Conservation (phyloP, 306 rosid genomes). For the Fragaria ananassa region DNA sequence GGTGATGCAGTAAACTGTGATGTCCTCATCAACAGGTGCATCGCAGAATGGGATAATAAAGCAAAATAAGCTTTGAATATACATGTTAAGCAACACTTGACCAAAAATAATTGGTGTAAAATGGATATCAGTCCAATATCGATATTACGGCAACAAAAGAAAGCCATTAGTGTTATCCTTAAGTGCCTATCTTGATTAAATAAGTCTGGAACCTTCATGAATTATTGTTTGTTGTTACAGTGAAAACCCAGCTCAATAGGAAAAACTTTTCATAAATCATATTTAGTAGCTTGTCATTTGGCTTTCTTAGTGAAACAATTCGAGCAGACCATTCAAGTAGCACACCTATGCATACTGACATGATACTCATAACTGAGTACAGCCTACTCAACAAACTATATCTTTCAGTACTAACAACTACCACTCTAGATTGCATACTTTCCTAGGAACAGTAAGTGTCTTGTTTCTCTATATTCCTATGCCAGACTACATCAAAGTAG, state of each 20-base stretch:
- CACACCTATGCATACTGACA: background rate
- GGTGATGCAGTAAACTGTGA: no score
- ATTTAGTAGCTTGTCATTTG: background rate
- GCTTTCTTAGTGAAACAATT: conserved; percentile 4
- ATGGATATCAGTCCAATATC: background rate
- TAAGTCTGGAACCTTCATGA: background rate
- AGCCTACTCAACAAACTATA: background rate
- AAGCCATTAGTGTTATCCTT: background rate
- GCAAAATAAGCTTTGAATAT: background rate
- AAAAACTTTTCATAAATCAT: background rate
- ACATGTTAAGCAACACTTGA: background rate
- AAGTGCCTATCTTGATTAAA: background rate
- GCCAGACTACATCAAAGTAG: background rate
- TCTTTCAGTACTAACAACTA: background rate
- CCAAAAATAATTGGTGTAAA: background rate
- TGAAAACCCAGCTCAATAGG: background rate
- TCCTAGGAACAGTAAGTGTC: background rate
- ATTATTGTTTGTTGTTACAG: background rate
- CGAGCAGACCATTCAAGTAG: background rate
- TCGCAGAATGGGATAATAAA: background rate
- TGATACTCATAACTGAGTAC: background rate
- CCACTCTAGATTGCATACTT: background rate
- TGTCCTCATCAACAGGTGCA: no score
- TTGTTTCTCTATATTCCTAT: background rate
- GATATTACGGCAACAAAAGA: background rate